Base-by-base conservation (phyloP, 257 asterid genomes). In the Jacaranda copaia region DNA sequence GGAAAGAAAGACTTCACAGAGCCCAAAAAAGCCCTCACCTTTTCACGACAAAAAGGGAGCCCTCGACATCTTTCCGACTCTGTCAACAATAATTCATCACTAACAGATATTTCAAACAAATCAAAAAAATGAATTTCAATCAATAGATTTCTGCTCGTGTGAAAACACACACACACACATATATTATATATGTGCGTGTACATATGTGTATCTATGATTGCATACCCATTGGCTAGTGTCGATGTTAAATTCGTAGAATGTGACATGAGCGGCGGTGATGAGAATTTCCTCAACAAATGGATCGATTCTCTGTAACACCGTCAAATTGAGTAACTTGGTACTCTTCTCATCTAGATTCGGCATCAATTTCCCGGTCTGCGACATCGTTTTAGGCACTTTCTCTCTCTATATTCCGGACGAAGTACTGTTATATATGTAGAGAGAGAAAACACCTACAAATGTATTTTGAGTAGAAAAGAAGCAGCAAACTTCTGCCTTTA, bases 41-140 rank as follows among this genome's bases (percentile, higher is more conserved):
- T 81, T 89, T 92, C 68, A 94, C 98, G 46, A 92, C 97, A 85
- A 94, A 94, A 35, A 94, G 91, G 11, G 98, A 87, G 66, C 98
- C 98, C 85, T 94, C 92, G 5, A 94, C 97, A 83, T 92, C 96
- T 84, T 92, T 94, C 56, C 98, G 94, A 83, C 96, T 91, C 98
- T 94, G 87, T 74, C 77, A 73, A 66, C 57, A 60, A 75, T 69
- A 60, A 68, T n/a, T 35, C 45, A 70, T 13, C 25, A 57, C 73
- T 3, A 81, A 55, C 73, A 32, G 43, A 77, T 58, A 72, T 51
- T 10, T 43, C 59, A 65, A 6, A 40, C 38, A 55, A 10, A 38
- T 71, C 40, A 61, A 58, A 64, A 53, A 16, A 32, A 25, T 7
- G 20, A 64, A 76, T 25, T 40, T 55, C 43, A 80, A 67, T 52